Conservation (phyloP, 305 asterid genomes). For the Solanum aculeatissimum region DNA sequence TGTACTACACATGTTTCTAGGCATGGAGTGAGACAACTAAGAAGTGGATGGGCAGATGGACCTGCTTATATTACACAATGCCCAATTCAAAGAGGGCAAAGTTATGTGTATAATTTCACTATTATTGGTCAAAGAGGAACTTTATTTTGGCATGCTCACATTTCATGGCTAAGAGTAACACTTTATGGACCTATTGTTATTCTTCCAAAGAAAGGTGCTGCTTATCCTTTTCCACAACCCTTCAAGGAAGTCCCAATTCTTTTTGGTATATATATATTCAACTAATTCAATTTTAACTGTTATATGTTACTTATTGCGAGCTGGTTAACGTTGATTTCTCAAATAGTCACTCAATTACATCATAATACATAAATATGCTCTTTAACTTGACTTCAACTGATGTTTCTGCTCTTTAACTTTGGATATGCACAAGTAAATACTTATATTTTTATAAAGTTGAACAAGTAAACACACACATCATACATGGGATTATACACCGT, state of each 20-base stretch:
- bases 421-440: no score
- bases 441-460: no score
- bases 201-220: conserved; percentile 35
- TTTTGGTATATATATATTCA: conserved; percentile 20
- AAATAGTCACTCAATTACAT: neutral
- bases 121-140: conserved; percentile 54
- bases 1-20: conserved; percentile 1
- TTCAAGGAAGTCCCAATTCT: conserved; percentile 40
- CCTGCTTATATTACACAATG: conserved; percentile 59
- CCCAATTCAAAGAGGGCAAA: conserved; percentile 53
- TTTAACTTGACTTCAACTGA: no score
- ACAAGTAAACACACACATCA: no score
- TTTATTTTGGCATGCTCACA: conserved; percentile 62
- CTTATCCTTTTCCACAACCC: conserved; percentile 53
- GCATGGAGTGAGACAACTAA: conserved; percentile 54
- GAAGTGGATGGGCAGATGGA: conserved; percentile 77
- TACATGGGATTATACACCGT: no score
- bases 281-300: neutral
- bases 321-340: neutral
- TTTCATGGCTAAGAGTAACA: conserved; percentile 53
- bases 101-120: conserved; percentile 50
- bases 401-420: no score
- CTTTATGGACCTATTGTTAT: conserved; percentile 51
- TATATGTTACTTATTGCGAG: neutral
- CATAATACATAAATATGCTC: no score